phyloP scores from a whole-genome alignment of 768 basidiomycete species.

The Hysterangium stoloniferum region DNA sequence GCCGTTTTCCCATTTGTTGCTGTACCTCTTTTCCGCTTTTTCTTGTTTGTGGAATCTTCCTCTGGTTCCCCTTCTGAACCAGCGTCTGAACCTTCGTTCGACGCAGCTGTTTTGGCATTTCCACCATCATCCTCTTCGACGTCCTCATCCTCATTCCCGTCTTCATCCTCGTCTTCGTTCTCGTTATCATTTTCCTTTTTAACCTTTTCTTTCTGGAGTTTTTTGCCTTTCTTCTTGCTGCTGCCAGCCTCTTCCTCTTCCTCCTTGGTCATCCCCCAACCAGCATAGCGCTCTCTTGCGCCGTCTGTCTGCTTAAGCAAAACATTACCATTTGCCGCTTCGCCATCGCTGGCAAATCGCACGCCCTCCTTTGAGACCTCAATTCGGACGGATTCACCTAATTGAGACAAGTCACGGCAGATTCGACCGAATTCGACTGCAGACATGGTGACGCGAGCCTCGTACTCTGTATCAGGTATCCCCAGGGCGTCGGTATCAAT shows the following conservation, averaged over 20 bases:
- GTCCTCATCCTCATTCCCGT: constrained; percentile 36
- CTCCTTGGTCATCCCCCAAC: constrained; percentile 32
- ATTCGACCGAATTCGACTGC: constrained; percentile 86
- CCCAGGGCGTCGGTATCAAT: constrained; percentile 93
- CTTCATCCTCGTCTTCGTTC: constrained; percentile 32
- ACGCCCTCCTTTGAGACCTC: constrained; percentile 96
- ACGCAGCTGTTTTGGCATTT: constrained; percentile 26
- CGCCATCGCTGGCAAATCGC: constrained; percentile 86
- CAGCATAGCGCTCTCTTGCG: constrained; percentile 31
- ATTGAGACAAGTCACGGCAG: constrained; percentile 79
- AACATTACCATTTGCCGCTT: constrained; percentile 86
- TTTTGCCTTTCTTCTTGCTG: constrained; percentile 21
- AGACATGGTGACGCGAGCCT: constrained; percentile 83
- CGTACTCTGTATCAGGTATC: constrained; percentile 97
- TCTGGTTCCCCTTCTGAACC: constrained; percentile 39
- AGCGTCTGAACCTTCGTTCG: constrained; percentile 35
- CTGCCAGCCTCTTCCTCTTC: constrained; percentile 26
- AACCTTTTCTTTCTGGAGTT: constrained; percentile 30
- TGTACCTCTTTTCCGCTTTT: constrained; percentile 60
- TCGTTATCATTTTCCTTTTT: constrained; percentile 20
- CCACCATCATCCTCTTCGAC: constrained; percentile 46
- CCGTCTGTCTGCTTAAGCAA: constrained; percentile 70
- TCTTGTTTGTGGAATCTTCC: constrained; percentile 28
- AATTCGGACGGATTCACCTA: constrained; percentile 93
- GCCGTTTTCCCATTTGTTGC: constrained; percentile 30